Conservation (phyloP, 495 filamentous ascomycete species). For the Tuber melanosporum region DNA sequence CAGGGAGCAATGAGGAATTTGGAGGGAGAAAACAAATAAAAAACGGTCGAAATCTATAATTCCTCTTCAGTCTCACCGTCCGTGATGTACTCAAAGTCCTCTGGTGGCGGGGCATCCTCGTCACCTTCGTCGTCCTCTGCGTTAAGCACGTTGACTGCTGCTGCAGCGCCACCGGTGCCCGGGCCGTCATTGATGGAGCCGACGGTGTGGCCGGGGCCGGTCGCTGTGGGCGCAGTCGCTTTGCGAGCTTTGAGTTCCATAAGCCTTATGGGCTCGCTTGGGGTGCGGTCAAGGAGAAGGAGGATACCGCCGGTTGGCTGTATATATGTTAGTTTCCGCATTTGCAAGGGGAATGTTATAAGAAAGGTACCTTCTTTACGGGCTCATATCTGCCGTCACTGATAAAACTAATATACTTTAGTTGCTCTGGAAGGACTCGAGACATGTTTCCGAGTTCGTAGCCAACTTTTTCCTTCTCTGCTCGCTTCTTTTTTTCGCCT, state of each 20-base stretch:
- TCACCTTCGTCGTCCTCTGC: slow-evolving; percentile 77
- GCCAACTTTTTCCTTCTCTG: slow-evolving; percentile 92
- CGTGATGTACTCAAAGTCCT: slow-evolving; percentile 79
- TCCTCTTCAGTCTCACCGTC: slow-evolving; percentile 51
- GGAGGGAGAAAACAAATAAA: background rate
- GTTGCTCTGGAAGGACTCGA: slow-evolving; percentile 81
- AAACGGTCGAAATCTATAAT: background rate
- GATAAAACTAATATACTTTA: slow-evolving; percentile 88
- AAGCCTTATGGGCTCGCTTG: slow-evolving; percentile 71
- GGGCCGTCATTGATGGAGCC: slow-evolving; percentile 37
- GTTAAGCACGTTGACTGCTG: slow-evolving; percentile 71
- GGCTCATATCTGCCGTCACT: slow-evolving; percentile 80
- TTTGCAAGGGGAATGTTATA: slow-evolving; percentile 11
- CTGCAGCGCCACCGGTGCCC: slow-evolving; percentile 55
- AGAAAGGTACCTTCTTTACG: slow-evolving; percentile 75
- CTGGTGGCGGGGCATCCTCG: slow-evolving; percentile 71
- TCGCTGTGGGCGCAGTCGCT: slow-evolving; percentile 48
- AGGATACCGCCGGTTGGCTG: slow-evolving; percentile 92
- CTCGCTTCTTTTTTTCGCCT: slow-evolving; percentile 69
- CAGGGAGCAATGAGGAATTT: background rate
- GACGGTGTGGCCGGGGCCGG: slow-evolving; percentile 32
- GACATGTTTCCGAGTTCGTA: slow-evolving; percentile 97
- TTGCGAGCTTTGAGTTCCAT: slow-evolving; percentile 68
- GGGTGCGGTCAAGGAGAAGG: slow-evolving; percentile 76
- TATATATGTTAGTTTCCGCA: slow-evolving; percentile 11